These are phyloP conservation scores for Breynia disticha DNA, from an alignment of 441 rosid genomes.

Conservation along the genomic window DNA sequence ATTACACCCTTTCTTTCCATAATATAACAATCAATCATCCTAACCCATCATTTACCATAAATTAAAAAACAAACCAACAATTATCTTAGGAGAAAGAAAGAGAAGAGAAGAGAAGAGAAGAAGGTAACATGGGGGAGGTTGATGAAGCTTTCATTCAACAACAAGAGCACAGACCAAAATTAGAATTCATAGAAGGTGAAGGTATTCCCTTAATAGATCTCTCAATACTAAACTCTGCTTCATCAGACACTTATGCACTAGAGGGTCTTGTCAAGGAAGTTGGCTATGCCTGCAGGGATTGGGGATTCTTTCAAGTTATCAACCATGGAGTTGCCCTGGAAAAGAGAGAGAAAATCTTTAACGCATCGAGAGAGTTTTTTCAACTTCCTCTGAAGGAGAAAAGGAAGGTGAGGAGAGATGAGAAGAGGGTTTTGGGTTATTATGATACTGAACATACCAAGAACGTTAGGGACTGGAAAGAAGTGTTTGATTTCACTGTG, in stretches of 20 bases:
- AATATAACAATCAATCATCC: no score
- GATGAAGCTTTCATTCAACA: constrained; percentile 34
- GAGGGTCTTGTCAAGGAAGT: constrained; percentile 26
- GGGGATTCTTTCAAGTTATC: constrained; percentile 66
- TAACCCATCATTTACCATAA: no score
- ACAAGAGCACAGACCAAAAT: constrained; percentile 31
- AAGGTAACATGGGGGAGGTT: constrained; percentile 24
- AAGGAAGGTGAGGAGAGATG: constrained; percentile 36
- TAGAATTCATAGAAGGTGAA: constrained; percentile 9
- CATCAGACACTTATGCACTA: constrained; percentile 2
- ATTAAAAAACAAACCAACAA: no score
- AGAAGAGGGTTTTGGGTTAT: constrained; percentile 37
- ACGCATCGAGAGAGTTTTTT: constrained; percentile 34
- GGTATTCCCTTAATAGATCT: constrained; percentile 51
- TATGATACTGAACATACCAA: constrained; percentile 61
- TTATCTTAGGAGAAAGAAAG: neutral
- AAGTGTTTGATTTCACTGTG: constrained; percentile 41
- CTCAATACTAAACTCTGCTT: constrained; percentile 14
- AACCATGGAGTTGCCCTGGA: constrained; percentile 55
- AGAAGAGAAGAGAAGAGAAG: neutral
- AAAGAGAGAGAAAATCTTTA: constrained; percentile 22
- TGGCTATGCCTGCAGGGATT: constrained; percentile 44
- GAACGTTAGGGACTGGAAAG: constrained; percentile 82
- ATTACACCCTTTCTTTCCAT: no score
- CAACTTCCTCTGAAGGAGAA: constrained; percentile 44